Evolutionary conservation across 805 yeast species (phyloP), one percentile per base, ranked within the genome.

Genomic region (Candida peoriensis): DNA sequence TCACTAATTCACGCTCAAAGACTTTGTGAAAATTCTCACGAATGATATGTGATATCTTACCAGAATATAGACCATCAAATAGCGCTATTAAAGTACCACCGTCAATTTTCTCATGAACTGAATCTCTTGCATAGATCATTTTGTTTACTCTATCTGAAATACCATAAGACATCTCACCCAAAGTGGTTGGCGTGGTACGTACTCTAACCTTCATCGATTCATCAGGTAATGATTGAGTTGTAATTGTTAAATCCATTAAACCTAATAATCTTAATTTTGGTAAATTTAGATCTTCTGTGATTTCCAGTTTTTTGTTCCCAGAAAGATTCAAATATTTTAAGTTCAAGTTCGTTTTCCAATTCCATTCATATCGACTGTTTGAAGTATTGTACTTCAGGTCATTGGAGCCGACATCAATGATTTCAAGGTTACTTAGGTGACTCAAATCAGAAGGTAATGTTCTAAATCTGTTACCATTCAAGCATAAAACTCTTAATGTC

Each of bases 311-410:
- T 54, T 83, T 82, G 55, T 93, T 93, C 24, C 97, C 97, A 0
- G 97, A 87, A 38, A 93, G 80, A 56, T 90, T 93, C 54, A 93
- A 70, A 50, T 82, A 88, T 46, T 70, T 76, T 57, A 93, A 66
- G 27, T 77, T 75, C 35, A 72, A 66, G 54, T 93, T 93, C 66
- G 78, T 79, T 48, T 82, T 79, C 98, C 98, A 93, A 60, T 87
- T 93, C 97, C 97, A 93, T 56, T 93, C 98, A 54, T 86, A 90
- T 12, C 93, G 94, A 73, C 88, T 85, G 57, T 93, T 93, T 4
- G 93, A 82, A 37, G 90, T 87, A 50, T 93, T 93, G 59, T 93
- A 93, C 51, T 88, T 84, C 59, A 93, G 66, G 41, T 79, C 81
- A 56, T 93, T 93, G 2, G 94, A 84, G 4, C 97, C 95, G 13